Conservation (phyloP, 2,329 filamentous ascomycete species). For the Clarireedia monteithiana region DNA sequence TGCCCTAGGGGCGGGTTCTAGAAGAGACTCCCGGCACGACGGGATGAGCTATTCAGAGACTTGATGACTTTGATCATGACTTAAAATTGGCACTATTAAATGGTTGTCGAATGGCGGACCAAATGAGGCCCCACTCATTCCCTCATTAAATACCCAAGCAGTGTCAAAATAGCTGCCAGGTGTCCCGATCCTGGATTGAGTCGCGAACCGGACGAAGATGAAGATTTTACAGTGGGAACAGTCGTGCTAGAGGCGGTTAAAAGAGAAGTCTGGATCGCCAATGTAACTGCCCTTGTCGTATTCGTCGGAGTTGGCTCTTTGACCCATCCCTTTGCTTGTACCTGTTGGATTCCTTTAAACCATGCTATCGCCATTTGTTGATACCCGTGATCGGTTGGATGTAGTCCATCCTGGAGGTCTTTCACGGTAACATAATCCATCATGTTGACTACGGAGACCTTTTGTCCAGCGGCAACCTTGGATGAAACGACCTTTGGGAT, state of each 20-base stretch:
- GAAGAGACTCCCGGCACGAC: no score
- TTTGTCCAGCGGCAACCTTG: slow-evolving; percentile 5
- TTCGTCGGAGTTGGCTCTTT: not conserved
- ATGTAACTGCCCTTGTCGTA: not conserved
- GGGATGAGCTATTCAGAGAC: no score
- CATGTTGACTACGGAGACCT: slow-evolving; percentile 12
- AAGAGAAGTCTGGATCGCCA: not conserved
- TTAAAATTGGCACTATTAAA: no score
- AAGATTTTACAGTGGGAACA: not conserved
- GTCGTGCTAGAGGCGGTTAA: not conserved
- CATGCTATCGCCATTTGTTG: slow-evolving; percentile 14
- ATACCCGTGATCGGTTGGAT: slow-evolving; percentile 19
- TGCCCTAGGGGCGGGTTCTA: no score
- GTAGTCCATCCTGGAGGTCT: slow-evolving; percentile 13
- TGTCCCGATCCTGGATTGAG: no score
- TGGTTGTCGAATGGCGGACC: no score
- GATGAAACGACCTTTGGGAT: slow-evolving; percentile 13
- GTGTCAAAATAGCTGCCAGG: no score
- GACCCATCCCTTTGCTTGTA: slow-evolving; percentile 4
- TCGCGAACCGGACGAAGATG: not conserved
- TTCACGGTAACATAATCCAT: slow-evolving; percentile 5
- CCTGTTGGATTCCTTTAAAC: slow-evolving; percentile 9
- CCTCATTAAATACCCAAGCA: no score
- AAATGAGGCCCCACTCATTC: no score
- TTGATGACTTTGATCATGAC: no score